Percentiles rank a stretch among this genome's conserved stretches.
Conservation (phyloP, 2,329 filamentous ascomycete species). For the Bipolaris cookei region DNA sequence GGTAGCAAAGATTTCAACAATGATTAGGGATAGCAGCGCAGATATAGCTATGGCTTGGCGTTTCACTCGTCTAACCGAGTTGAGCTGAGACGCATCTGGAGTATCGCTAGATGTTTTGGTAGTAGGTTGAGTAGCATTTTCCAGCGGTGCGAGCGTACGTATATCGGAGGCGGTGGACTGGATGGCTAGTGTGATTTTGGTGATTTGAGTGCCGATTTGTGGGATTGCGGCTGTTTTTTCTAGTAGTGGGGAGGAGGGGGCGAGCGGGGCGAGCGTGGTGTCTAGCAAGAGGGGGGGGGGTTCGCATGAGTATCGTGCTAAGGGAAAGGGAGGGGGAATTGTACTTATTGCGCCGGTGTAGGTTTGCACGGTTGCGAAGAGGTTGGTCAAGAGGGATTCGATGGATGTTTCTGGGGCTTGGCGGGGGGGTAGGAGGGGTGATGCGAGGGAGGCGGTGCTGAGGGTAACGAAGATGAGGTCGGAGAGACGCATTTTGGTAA, state of each 20-base stretch:
- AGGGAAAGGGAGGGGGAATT: neutral
- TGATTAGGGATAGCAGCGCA: constrained; percentile 24
- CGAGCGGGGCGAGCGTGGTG: constrained; percentile 26
- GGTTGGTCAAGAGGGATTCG: constrained; percentile 22
- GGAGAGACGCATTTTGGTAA: constrained; percentile 24
- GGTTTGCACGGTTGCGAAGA: constrained; percentile 26
- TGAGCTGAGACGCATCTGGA: too few species aligned
- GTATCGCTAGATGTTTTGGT: too few species aligned
- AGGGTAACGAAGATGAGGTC: constrained; percentile 21
- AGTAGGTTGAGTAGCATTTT: constrained; percentile 8
- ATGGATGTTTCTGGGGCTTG: constrained; percentile 10
- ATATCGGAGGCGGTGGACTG: constrained; percentile 17
- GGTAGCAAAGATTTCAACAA: constrained; percentile 30
- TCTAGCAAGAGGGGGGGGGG: constrained; percentile 10
- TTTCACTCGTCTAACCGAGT: too few species aligned
- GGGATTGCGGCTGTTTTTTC: constrained; percentile 26
- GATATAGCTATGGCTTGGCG: constrained; percentile 20
- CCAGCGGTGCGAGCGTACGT: constrained; percentile 13
- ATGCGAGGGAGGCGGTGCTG: constrained; percentile 23
- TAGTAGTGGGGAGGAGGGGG: constrained; percentile 20
- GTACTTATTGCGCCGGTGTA: constrained; percentile 31
- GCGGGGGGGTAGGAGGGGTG: constrained; percentile 11
- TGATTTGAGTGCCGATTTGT: constrained; percentile 25
- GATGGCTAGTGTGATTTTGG: constrained; percentile 23
- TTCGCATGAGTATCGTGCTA: too few species aligned